These are phyloP conservation scores for Penicillium hordei DNA, from an alignment of 2,329 filamentous ascomycete genomes.

Conservation along the genomic window DNA sequence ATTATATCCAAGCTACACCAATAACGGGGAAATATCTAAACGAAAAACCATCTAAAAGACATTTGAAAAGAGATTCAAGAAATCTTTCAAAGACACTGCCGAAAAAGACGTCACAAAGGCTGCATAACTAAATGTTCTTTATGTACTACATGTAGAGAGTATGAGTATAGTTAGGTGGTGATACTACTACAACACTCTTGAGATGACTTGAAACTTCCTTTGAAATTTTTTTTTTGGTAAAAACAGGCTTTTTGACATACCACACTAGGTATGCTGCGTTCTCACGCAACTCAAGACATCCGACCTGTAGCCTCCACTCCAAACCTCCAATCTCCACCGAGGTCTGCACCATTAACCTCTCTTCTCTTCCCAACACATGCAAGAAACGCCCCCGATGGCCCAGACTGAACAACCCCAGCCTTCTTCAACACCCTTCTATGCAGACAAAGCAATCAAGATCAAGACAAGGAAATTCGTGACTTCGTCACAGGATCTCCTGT, in stretches of 20 bases:
- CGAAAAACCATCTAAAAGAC: too few relatives aligned
- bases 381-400: background rate
- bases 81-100: too few relatives aligned
- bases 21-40: too few relatives aligned
- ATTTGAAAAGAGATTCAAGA: too few relatives aligned
- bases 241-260: constrained; percentile 25
- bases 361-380: background rate
- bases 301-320: background rate
- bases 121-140: too few relatives aligned
- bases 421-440: constrained; percentile 16
- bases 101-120: too few relatives aligned
- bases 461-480: constrained; percentile 28
- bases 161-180: too few relatives aligned
- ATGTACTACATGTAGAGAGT: background rate
- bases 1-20: too few relatives aligned
- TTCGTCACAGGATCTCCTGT: constrained; percentile 21
- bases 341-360: background rate
- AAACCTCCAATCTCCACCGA: background rate
- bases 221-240: constrained; percentile 29
- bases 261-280: constrained; percentile 10
- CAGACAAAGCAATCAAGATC: constrained; percentile 10
- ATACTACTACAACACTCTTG: background rate
- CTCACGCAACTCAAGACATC: constrained; percentile 1
- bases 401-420: background rate
- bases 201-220: constrained; percentile 21